phyloP scores from a whole-genome alignment of 2,329 filamentous ascomycete species.

The Colletotrichum tanaceti region DNA sequence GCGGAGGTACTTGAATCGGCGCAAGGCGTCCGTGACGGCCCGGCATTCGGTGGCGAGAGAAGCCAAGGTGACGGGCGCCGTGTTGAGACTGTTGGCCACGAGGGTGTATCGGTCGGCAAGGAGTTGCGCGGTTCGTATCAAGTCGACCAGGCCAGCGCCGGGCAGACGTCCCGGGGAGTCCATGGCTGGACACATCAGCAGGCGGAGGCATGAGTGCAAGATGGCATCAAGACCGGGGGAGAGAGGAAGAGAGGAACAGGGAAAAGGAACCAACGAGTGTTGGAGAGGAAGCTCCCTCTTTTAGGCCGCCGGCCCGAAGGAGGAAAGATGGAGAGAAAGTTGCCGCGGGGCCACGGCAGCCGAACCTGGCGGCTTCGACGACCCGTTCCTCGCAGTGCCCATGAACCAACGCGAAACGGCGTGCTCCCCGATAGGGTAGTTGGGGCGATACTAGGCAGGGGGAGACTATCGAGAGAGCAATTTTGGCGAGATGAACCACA shows the following conservation, averaged over 20 bases:
- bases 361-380: slow-evolving; percentile 17
- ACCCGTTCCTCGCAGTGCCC: slow-evolving; percentile 9
- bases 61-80: slow-evolving; percentile 42
- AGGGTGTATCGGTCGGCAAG: slow-evolving; percentile 28
- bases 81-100: slow-evolving; percentile 40
- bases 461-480: slow-evolving; percentile 28
- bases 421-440: slow-evolving; percentile 27
- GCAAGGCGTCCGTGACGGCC: slow-evolving; percentile 32
- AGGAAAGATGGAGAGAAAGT: slow-evolving; percentile 21
- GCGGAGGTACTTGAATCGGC: slow-evolving; percentile 32
- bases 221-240: slow-evolving; percentile 16
- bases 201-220: slow-evolving; percentile 21
- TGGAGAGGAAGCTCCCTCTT: slow-evolving; percentile 28
- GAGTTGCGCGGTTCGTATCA: slow-evolving; percentile 28
- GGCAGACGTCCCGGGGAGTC: slow-evolving; percentile 39
- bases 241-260: neutral
- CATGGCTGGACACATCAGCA: slow-evolving; percentile 35
- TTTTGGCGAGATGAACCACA: slow-evolving; percentile 40
- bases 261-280: neutral
- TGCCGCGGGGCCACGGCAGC: slow-evolving; percentile 27
- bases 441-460: slow-evolving; percentile 33
- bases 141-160: slow-evolving; percentile 33
- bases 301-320: slow-evolving; percentile 12
- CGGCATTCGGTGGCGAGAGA: slow-evolving; percentile 41
- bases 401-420: slow-evolving; percentile 16